Base-by-base conservation (phyloP, 2,329 filamentous ascomycete genomes). In the Cladophialophora carrionii region DNA sequence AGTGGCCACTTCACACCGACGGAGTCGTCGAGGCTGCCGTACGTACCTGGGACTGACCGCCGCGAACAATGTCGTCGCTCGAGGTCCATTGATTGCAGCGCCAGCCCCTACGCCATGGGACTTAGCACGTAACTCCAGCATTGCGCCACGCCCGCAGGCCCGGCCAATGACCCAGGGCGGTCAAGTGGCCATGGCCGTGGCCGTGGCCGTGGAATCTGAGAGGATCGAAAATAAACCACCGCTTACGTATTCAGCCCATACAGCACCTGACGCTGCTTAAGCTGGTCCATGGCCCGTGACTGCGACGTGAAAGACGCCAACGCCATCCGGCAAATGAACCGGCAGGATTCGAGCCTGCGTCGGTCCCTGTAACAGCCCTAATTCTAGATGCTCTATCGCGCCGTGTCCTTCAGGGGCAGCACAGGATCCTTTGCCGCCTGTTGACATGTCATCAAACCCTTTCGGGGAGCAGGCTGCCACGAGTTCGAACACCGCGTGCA, bases 61-160 rank as follows among this genome's bases (percentile, higher is more conserved):
- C 90, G 52, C 90, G 87, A n/a, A 94, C 89, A 32, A 87, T 82
- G 76, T 94, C 91, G 75, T 94, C 90, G 60, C 86, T 88, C 14
- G 86, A 80, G 7, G 84, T 87, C 89, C 90, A 94, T 68, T 85
- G 82, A 57, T 78, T 75, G 1, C 81, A 73, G 24, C 81, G 76
- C 88, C 89, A 91, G 41, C 66, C 65, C 57, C 71, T 71, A 57
- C 31, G 10, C 37, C 62, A 20, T 7, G 10, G n/a, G 37, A 49
- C 41, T 46, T 53, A 61, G 55, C 31, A 34, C 22, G 24, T 49
- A 5, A 17, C 29, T 31, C 20, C 43, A 29, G 34, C 17, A 43
- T 64, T 57, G 64, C 64, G 61, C 61, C 61, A 63, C 64, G 49
- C 54, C 54, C 34, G 24, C 20, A 59, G 20, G 26, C 32, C 24